Evolutionary conservation across 345 rosid species (phyloP).

Genomic region (Corymbia maculata): DNA sequence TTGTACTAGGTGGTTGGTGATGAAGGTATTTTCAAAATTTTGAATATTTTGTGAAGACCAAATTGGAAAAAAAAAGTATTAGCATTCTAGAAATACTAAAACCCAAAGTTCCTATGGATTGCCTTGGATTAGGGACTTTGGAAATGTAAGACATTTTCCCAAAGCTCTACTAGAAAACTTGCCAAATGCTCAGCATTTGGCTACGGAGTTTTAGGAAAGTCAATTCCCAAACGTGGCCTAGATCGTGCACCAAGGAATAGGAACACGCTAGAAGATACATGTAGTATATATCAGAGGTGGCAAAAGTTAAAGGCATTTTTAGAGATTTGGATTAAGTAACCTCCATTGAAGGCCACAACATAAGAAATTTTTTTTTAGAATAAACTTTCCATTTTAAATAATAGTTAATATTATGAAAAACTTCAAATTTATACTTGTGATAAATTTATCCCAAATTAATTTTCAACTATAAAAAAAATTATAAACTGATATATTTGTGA

Average conservation of each 20-base stretch:
- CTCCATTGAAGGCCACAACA: not conserved
- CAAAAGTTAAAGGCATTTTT: not conserved
- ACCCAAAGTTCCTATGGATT: not conserved
- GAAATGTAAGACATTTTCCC: not conserved
- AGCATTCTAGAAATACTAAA: not conserved
- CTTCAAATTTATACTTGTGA: no score
- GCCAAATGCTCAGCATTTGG: not conserved
- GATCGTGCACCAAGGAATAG: not conserved
- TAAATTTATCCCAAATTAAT: no score
- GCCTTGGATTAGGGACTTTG: not conserved
- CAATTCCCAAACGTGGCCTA: not conserved
- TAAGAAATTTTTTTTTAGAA: not conserved
- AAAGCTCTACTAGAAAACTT: not conserved
- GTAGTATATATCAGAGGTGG: not conserved
- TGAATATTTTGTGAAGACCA: no score
- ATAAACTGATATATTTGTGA: no score
- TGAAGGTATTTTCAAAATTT: no score
- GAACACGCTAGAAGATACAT: not conserved
- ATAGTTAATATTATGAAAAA: no score
- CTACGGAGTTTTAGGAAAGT: not conserved
- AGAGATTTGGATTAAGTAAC: not conserved
- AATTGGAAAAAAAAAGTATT: no score
- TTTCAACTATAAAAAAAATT: no score
- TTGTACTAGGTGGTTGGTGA: no score
- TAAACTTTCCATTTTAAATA: not conserved